Evolutionary conservation across 225 moss, liverwort and hornwort genomes (phyloP).

Genomic region (Polytrichum formosum): DNA sequence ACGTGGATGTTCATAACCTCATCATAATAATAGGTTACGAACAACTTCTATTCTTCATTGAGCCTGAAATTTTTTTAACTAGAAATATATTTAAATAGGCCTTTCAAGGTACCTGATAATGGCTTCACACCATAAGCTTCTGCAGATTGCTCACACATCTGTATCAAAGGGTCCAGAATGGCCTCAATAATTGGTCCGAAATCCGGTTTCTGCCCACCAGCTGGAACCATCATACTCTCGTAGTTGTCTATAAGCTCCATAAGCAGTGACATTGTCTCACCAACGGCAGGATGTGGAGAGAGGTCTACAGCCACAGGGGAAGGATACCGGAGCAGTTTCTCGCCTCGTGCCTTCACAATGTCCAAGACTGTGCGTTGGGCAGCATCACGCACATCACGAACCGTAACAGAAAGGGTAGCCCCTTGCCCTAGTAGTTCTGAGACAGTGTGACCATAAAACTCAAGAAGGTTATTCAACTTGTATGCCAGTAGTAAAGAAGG

Average conservation of each 20-base stretch:
- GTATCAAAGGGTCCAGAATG: slow-evolving; percentile 81
- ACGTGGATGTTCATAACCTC: no score
- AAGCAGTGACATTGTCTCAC: slow-evolving; percentile 78
- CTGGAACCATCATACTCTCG: slow-evolving; percentile 92
- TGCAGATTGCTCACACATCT: slow-evolving; percentile 97
- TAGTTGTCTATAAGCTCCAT: slow-evolving; percentile 91
- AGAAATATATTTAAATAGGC: neutral
- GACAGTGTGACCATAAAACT: slow-evolving; percentile 88
- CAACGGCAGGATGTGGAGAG: slow-evolving; percentile 87
- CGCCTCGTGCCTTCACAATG: slow-evolving; percentile 86
- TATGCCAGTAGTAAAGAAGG: slow-evolving; percentile 88
- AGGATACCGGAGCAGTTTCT: slow-evolving; percentile 77
- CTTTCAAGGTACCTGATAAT: slow-evolving; percentile 32
- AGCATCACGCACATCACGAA: slow-evolving; percentile 87
- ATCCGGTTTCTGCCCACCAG: slow-evolving; percentile 80
- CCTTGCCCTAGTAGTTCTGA: slow-evolving; percentile 78
- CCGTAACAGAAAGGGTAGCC: slow-evolving; percentile 80
- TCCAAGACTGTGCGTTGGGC: slow-evolving; percentile 93
- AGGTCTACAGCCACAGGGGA: slow-evolving; percentile 83
- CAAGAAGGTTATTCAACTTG: slow-evolving; percentile 94
- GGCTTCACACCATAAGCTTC: slow-evolving; percentile 67
- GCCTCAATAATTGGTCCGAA: slow-evolving; percentile 84
- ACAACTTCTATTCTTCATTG: no score
- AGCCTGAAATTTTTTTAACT: no score
- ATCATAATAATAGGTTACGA: no score